Conservation (phyloP, 2,329 filamentous ascomycete species). For the Penicillium corylophilum region DNA sequence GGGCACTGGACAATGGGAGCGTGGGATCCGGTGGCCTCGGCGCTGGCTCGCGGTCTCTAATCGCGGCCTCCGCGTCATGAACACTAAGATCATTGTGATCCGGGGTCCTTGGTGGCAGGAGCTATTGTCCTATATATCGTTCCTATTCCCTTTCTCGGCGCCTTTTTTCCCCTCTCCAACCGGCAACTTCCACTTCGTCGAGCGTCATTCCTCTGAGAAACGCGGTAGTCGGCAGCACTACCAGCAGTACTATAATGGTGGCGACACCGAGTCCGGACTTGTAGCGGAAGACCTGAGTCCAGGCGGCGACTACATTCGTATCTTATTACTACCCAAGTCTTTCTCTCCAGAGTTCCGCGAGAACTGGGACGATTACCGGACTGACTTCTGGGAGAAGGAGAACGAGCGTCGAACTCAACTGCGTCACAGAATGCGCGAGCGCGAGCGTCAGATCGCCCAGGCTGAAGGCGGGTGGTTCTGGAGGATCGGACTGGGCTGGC, state of each 20-base stretch:
- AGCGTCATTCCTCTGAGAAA: conserved; percentile 52
- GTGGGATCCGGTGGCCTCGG: conserved; percentile 89
- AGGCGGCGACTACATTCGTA: conserved; percentile 87
- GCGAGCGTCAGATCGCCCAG: conserved; percentile 66
- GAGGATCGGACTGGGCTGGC: conserved; percentile 69
- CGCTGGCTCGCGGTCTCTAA: conserved; percentile 89
- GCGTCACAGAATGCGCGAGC: conserved; percentile 66
- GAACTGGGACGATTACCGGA: conserved; percentile 93
- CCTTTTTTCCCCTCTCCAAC: conserved; percentile 61
- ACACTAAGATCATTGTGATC: conserved; percentile 91
- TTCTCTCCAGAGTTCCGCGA: conserved; percentile 94
- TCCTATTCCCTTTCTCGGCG: conserved; percentile 73
- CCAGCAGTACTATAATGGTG: conserved; percentile 51
- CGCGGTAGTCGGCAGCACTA: conserved; percentile 37
- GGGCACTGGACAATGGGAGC: conserved; percentile 95
- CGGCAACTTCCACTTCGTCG: conserved; percentile 75
- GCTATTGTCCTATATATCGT: conserved; percentile 67
- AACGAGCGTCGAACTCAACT: conserved; percentile 82
- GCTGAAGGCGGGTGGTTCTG: conserved; percentile 73
- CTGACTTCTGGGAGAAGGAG: conserved; percentile 95
- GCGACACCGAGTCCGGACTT: conserved; percentile 58
- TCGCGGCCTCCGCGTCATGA: conserved; percentile 84
- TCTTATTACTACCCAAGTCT: conserved; percentile 86
- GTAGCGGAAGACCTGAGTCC: conserved; percentile 88
- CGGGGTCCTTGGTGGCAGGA: conserved; percentile 81